Conservation (phyloP, 495 filamentous ascomycete genomes). For the Tuber melanosporum region DNA sequence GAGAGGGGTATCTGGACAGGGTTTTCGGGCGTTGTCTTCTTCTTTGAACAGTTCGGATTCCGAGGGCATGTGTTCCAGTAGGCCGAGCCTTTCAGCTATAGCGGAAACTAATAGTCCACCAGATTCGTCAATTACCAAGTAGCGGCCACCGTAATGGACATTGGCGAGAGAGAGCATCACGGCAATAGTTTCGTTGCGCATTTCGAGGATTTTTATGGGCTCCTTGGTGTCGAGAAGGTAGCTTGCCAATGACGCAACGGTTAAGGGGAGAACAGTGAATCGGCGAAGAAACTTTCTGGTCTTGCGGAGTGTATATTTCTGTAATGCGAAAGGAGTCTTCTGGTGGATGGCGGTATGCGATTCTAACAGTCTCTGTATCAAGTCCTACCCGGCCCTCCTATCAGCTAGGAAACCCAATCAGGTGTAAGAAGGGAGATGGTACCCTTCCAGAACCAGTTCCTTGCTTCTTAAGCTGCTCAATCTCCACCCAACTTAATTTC, state of each 20-base stretch:
- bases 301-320: constrained; percentile 92
- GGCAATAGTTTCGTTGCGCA: constrained; percentile 78
- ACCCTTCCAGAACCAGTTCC: constrained; percentile 63
- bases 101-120: constrained; percentile 79
- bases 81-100: constrained; percentile 84
- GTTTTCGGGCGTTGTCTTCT: constrained; percentile 10
- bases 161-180: constrained; percentile 63
- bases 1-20: constrained; percentile 23
- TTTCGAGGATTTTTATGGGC: constrained; percentile 69
- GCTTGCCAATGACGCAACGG: constrained; percentile 63
- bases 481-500: constrained; percentile 74
- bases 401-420: not conserved
- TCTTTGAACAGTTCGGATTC: constrained; percentile 21
- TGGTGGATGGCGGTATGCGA: constrained; percentile 82
- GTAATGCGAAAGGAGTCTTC: constrained; percentile 86
- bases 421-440: not conserved
- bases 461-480: constrained; percentile 90
- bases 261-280: constrained; percentile 77
- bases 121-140: constrained; percentile 85
- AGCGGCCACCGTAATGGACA: constrained; percentile 64
- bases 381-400: constrained; percentile 48
- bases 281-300: constrained; percentile 83
- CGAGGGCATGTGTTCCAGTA: constrained; percentile 52
- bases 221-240: constrained; percentile 74
- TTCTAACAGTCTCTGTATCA: constrained; percentile 77